Conservation (phyloP, 805 yeast genomes). For the Lipomyces mesembrius region DNA sequence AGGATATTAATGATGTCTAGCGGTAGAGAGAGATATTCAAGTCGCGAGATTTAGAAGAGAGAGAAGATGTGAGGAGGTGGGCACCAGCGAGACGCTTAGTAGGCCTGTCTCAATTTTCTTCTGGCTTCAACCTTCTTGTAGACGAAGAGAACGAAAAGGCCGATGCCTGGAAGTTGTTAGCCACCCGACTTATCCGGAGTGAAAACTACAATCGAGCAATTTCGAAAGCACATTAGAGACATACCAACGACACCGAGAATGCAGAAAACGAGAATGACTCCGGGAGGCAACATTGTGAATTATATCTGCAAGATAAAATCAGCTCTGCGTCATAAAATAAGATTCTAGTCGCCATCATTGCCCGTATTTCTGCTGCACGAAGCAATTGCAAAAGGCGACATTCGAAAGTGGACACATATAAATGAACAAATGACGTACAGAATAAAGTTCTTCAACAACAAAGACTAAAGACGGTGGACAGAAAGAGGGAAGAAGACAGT, state of each 20-base stretch:
- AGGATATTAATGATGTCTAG: neutral
- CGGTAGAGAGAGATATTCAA: neutral
- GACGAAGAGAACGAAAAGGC: slow-evolving; percentile 48
- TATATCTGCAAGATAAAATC: neutral
- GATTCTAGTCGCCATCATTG: too few relatives aligned
- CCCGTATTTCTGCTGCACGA: too few relatives aligned
- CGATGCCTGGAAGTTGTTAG: slow-evolving; percentile 50
- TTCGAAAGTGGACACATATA: neutral
- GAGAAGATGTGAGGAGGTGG: too few relatives aligned
- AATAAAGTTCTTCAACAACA: neutral
- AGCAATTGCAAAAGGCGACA: neutral
- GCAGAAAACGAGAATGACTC: slow-evolving; percentile 71
- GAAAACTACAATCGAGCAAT: neutral
- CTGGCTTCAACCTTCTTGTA: slow-evolving; percentile 52
- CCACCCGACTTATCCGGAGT: neutral
- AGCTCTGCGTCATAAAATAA: neutral
- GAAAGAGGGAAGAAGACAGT: neutral
- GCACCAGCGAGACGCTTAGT: slow-evolving; percentile 19
- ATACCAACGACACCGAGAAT: slow-evolving; percentile 47
- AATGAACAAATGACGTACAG: neutral
- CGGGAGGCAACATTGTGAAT: slow-evolving; percentile 64
- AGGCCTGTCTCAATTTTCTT: slow-evolving; percentile 43
- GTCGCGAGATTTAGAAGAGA: too few relatives aligned
- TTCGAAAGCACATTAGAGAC: slow-evolving; percentile 23
- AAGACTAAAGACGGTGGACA: neutral